Evolutionary conservation across 2,329 filamentous ascomycete genomes (phyloP), one percentile per base, ranked within the genome.

Genomic region (Paraconiothyrium brasiliense): DNA sequence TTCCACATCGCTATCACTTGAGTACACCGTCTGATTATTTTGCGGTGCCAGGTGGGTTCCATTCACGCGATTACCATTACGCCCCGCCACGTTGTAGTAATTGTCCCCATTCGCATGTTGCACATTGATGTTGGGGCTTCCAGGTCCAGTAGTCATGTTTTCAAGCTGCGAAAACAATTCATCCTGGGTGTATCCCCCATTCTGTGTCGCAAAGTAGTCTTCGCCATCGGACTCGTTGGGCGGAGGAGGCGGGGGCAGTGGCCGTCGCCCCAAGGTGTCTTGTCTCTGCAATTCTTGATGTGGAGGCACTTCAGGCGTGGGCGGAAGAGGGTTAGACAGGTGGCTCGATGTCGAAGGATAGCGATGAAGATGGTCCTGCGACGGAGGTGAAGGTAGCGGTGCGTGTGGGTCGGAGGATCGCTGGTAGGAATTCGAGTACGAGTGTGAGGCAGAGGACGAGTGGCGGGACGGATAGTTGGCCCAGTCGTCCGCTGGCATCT

Each of bases 1-100:
- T 77, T 97, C 94, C 0, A 91, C 89, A 73, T 98, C 94, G 73
- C 93, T 96, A 58, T 94, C 91, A 64, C 84, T 79, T 3, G 69
- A 67, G 57, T 77, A 78, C 10, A 64, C 69, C 5, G 74, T 70
- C 46, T 70, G 69, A 7, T 59, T 61, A 34, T 71, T 65, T n/a
- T 57, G 81, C 71, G 65, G 80, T 73, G 72, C 82, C 11, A 80
- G 73, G 63, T 81, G 81, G 48, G 70, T 66, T 2, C 83, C 84
- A 67, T 89, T 87, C 0, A 81, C 80, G 67, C 77, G 67, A 71
- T 70, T 67, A 65, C 76, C 69, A 72, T 79, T 72, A 63, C 70
- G 61, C 8, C 71, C 64, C 34, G 66, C 32, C 37, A 65, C 59
- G 35, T 65, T 57, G 59, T 77, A 74, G 62, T 76, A 74, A 43